Evolutionary conservation across 2,329 filamentous ascomycete species (phyloP).

Genomic region (Scedosporium apiospermum): DNA sequence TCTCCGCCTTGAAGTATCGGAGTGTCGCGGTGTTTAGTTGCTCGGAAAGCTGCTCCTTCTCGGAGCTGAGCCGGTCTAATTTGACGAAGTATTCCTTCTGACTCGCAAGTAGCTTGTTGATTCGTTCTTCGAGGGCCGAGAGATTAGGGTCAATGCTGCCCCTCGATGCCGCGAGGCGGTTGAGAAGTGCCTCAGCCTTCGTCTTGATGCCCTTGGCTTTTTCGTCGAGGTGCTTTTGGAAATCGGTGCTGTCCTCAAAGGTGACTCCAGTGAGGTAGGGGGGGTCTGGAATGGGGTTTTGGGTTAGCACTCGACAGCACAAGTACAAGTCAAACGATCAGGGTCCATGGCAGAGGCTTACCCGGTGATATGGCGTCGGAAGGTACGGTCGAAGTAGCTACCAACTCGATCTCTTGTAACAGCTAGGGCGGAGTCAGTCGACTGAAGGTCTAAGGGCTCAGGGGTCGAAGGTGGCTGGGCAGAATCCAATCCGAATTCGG

Average conservation of each 20-base stretch:
- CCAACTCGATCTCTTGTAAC: conserved; percentile 52
- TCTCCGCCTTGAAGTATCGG: conserved; percentile 90
- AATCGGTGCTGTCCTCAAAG: conserved; percentile 59
- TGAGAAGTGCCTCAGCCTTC: conserved; percentile 62
- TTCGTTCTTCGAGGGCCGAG: conserved; percentile 60
- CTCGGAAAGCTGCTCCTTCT: conserved; percentile 79
- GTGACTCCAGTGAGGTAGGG: conserved; percentile 48
- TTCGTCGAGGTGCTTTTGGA: conserved; percentile 70
- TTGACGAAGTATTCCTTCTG: conserved; percentile 77
- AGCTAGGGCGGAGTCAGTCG: conserved; percentile 29
- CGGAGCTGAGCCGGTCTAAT: conserved; percentile 62
- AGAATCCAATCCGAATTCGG: neutral
- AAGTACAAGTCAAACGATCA: neutral
- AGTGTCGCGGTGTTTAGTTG: conserved; percentile 82
- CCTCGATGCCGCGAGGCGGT: conserved; percentile 39
- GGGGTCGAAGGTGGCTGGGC: neutral
- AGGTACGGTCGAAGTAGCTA: conserved; percentile 42
- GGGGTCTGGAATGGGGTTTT: conserved; percentile 29
- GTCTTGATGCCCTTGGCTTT: conserved; percentile 69
- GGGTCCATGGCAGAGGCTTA: conserved; percentile 15
- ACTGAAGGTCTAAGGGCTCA: neutral
- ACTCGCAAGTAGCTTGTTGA: conserved; percentile 64
- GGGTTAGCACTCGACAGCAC: neutral
- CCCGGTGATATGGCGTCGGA: conserved; percentile 31
- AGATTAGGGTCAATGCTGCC: conserved; percentile 57